Evolutionary conservation across 306 rosid species (phyloP).

Genomic region (Quercus alba): DNA sequence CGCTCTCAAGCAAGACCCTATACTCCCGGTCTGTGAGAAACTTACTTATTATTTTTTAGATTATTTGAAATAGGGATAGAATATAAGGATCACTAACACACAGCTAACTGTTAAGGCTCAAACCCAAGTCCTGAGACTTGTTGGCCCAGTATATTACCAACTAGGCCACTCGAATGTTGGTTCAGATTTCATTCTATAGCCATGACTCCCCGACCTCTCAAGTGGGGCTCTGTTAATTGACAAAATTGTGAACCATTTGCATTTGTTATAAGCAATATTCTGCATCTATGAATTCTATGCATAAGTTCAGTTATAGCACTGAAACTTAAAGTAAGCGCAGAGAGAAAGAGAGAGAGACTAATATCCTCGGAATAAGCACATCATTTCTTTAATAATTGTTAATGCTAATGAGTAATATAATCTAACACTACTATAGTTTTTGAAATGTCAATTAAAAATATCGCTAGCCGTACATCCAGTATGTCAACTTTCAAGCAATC

Average conservation of each 20-base stretch:
- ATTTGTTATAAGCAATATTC: not conserved
- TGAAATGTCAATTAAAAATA: not conserved
- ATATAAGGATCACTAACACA: no score
- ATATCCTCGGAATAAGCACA: constrained; percentile 44
- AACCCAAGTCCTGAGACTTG: no score
- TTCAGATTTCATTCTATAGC: not conserved
- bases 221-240: not conserved
- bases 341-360: no score
- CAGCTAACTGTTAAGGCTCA: no score
- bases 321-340: not conserved
- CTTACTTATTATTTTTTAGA: no score
- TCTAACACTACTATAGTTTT: not conserved
- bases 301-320: not conserved
- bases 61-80: no score
- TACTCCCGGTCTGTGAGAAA: no score
- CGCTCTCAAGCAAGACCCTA: no score
- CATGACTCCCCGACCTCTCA: not conserved
- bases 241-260: not conserved
- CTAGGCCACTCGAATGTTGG: no score
- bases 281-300: not conserved
- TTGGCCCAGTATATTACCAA: no score
- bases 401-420: not conserved
- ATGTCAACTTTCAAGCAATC: not conserved
- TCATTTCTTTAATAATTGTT: not conserved
- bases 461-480: not conserved